A percentile compares a stretch with the other conserved stretches of the same genome.
Evolutionary conservation across 1,284 basidiomycete species (phyloP).

Genomic region (Naganishia liquefaciens): DNA sequence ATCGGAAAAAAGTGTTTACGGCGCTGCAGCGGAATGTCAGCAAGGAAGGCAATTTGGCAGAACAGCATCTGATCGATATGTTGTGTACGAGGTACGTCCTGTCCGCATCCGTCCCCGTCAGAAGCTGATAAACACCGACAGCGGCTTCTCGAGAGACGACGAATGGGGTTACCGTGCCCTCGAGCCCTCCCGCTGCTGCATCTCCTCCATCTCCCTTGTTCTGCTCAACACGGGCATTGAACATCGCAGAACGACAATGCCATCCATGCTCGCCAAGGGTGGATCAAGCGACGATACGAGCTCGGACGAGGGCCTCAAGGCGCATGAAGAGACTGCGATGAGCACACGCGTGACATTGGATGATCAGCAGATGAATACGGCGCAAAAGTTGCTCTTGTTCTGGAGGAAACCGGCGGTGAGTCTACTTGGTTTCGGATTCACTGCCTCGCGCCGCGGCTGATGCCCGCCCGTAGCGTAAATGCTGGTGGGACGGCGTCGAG

Average conservation of each 20-base stretch:
- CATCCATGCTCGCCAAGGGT: too few relatives aligned
- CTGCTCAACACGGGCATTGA: slow-evolving; percentile 93
- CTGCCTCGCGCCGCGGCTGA: slow-evolving; percentile 16
- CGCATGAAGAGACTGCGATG: slow-evolving; percentile 60
- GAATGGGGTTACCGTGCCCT: slow-evolving; percentile 95
- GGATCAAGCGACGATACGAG: slow-evolving; percentile 2
- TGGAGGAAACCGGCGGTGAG: slow-evolving; percentile 97
- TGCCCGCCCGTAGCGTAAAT: slow-evolving; percentile 71
- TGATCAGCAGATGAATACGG: slow-evolving; percentile 89
- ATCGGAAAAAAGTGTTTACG: slow-evolving; percentile 91
- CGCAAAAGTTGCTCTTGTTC: slow-evolving; percentile 95
- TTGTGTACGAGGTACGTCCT: slow-evolving; percentile 88
- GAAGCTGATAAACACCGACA: slow-evolving; percentile 47
- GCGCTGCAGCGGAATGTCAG: slow-evolving; percentile 97
- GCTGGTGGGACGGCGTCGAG: slow-evolving; percentile 99
- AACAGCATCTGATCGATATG: slow-evolving; percentile 99
- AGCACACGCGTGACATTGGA: slow-evolving; percentile 68
- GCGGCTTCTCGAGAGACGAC: slow-evolving; percentile 94
- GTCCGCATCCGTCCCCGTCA: not conserved
- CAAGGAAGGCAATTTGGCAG: slow-evolving; percentile 98
- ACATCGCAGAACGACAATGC: slow-evolving; percentile 18
- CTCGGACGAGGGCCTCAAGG: slow-evolving; percentile 47
- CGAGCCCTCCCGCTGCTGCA: slow-evolving; percentile 93
- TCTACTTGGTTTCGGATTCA: slow-evolving; percentile 36
- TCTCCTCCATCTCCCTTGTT: slow-evolving; percentile 96